Percentiles rank a stretch among this genome's conserved stretches.
These are phyloP conservation scores for Phenoliferia sp. DNA, from an alignment of 1,284 basidiomycete genomes.

Conservation along the genomic window DNA sequence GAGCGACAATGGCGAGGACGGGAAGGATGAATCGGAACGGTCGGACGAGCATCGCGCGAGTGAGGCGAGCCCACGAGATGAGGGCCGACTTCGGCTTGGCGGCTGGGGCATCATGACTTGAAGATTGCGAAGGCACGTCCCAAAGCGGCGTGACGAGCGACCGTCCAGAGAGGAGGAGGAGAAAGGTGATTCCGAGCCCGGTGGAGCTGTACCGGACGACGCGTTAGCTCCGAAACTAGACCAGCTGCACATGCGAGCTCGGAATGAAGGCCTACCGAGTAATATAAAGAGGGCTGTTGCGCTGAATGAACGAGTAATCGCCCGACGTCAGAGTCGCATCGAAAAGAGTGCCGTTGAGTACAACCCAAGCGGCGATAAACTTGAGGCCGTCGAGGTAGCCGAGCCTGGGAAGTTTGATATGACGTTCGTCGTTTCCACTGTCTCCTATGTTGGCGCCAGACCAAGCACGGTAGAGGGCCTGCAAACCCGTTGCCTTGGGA, in stretches of 20 bases:
- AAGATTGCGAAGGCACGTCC: constrained; percentile 36
- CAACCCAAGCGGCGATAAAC: constrained; percentile 40
- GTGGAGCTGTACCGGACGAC: constrained; percentile 28
- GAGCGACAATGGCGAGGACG: constrained; percentile 37
- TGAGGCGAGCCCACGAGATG: constrained; percentile 40
- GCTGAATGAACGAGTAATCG: constrained; percentile 38
- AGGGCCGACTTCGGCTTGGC: constrained; percentile 28
- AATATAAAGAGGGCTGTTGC: constrained; percentile 38
- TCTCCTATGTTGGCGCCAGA: constrained; percentile 31
- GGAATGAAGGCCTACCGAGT: constrained; percentile 28
- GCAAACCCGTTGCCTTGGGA: constrained; percentile 29
- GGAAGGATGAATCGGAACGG: constrained; percentile 42
- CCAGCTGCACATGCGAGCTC: background rate
- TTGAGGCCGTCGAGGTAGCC: constrained; percentile 41
- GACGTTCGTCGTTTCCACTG: constrained; percentile 33
- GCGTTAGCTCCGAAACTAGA: background rate
- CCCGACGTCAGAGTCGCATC: constrained; percentile 34
- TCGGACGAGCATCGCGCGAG: constrained; percentile 39
- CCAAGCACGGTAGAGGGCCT: constrained; percentile 24
- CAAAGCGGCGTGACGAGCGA: constrained; percentile 39
- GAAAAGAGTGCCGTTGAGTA: constrained; percentile 42
- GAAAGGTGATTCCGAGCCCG: constrained; percentile 39
- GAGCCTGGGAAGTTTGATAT: constrained; percentile 35
- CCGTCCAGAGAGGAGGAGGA: constrained; percentile 39
- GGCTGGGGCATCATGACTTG: background rate